These are phyloP conservation scores for Zygoascus bituminiphila DNA, from an alignment of 805 yeast species.

Conservation along the genomic window DNA sequence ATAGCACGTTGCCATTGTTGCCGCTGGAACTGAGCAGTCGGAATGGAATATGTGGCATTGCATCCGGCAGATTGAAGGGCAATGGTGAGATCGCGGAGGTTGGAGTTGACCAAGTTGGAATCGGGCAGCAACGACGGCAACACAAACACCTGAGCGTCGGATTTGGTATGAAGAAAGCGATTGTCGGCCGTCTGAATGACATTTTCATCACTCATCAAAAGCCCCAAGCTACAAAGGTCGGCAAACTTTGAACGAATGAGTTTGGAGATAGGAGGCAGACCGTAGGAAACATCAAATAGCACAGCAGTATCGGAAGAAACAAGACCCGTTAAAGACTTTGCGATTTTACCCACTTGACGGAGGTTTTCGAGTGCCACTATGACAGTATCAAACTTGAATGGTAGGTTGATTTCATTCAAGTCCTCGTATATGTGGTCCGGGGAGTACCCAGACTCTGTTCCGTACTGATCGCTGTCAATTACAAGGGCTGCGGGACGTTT, in stretches of 20 bases:
- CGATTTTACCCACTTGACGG: constrained; percentile 2
- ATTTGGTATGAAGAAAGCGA: background rate
- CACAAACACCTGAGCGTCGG: background rate
- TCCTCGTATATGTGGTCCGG: constrained; percentile 12
- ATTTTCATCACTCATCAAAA: constrained; percentile 3
- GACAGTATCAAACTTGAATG: constrained; percentile 5
- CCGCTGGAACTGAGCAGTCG: constrained; percentile 9
- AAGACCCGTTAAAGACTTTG: constrained; percentile 1
- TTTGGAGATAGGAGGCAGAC: constrained; percentile 1
- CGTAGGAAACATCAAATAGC: constrained; percentile 4
- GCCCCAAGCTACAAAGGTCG: background rate
- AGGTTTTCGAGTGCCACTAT: constrained; percentile 5
- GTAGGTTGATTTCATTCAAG: constrained; percentile 1
- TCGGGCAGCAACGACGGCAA: background rate
- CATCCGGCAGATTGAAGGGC: constrained; percentile 18
- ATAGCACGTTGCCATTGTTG: constrained; percentile 80
- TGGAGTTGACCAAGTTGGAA: constrained; percentile 3
- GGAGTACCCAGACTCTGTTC: constrained; percentile 10
- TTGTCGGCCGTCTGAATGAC: background rate
- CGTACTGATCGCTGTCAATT: constrained; percentile 12
- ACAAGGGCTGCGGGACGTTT: background rate
- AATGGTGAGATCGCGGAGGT: constrained; percentile 10
- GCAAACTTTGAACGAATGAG: constrained; percentile 4
- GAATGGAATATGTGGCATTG: constrained; percentile 11
- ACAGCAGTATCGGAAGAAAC: background rate